Evolutionary conservation across 768 basidiomycete species (phyloP).

Genomic region (Leccinum broughii): DNA sequence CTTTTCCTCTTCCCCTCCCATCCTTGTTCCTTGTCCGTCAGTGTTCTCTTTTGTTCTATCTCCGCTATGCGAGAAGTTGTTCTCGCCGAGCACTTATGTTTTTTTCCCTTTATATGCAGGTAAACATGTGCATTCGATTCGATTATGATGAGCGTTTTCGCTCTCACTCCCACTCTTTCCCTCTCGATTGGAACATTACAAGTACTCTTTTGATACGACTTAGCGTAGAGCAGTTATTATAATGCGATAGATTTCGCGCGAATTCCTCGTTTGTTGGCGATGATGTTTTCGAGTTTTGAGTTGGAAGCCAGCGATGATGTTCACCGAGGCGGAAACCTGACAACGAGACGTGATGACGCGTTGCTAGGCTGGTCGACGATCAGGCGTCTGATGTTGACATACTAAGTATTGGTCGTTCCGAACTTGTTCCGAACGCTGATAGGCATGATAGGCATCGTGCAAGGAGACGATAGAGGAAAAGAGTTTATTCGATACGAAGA

Average conservation of each 20-base stretch:
- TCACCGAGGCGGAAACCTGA: neutral
- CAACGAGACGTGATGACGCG: neutral
- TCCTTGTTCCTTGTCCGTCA: neutral
- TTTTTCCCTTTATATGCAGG: conserved; percentile 26
- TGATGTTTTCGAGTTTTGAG: neutral
- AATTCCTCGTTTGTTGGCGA: neutral
- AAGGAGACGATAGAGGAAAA: too few species aligned
- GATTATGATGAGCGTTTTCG: neutral
- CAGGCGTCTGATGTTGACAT: too few species aligned
- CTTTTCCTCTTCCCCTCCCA: neutral
- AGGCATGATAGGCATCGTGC: too few species aligned
- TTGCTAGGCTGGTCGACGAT: neutral
- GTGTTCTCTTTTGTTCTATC: conserved; percentile 21
- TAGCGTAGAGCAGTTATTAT: conserved; percentile 25
- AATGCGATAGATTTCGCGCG: conserved; percentile 27
- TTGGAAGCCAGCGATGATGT: neutral
- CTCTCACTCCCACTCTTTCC: neutral
- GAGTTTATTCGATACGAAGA: too few species aligned
- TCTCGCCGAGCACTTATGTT: conserved; percentile 16
- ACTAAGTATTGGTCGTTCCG: too few species aligned
- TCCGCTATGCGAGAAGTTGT: conserved; percentile 11
- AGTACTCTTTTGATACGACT: conserved; percentile 26
- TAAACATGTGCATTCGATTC: conserved; percentile 22
- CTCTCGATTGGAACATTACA: conserved; percentile 24
- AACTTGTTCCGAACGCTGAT: too few species aligned